A percentile compares a stretch with the other conserved stretches of the same genome.
phyloP scores from a whole-genome alignment of 192 early-diverging fungal species.

The Geranomyces michiganensis region DNA sequence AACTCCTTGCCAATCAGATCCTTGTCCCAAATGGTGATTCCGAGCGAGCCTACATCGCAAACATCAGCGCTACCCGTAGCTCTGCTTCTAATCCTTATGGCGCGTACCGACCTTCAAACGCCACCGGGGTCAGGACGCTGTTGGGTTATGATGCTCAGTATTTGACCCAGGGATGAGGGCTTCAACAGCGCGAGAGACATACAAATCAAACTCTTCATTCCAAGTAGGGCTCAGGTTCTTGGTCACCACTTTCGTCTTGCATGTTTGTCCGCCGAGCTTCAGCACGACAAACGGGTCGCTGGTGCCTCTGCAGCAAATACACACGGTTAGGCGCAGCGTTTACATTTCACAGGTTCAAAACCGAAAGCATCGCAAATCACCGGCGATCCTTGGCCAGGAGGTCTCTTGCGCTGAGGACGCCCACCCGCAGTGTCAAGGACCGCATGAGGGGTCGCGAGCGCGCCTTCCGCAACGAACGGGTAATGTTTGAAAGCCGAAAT shows the following conservation, averaged over 20 bases:
- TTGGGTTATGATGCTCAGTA: background rate
- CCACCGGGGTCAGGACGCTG: conserved; percentile 40
- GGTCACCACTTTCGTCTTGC: conserved; percentile 60
- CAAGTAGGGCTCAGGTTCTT: conserved; percentile 72
- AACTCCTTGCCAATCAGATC: conserved; percentile 67
- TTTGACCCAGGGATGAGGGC: background rate
- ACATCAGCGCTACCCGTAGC: background rate
- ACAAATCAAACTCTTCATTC: conserved; percentile 63
- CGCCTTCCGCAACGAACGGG: too few species aligned
- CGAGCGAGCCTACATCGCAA: conserved; percentile 15
- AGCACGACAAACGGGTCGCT: conserved; percentile 61
- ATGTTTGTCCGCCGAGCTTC: conserved; percentile 57
- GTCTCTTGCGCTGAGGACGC: conserved; percentile 29
- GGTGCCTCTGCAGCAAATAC: conserved; percentile 31
- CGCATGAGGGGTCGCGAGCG: conserved; percentile 10
- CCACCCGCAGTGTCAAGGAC: conserved; percentile 21
- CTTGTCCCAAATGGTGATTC: conserved; percentile 70
- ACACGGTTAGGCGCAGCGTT: background rate
- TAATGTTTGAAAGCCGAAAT: too few species aligned
- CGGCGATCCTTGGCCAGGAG: conserved; percentile 53
- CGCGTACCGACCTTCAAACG: conserved; percentile 31
- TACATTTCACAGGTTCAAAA: background rate
- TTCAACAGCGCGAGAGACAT: too few species aligned
- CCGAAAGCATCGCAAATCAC: background rate
- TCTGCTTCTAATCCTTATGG: background rate